Evolutionary conservation across 441 rosid genomes (phyloP).

Genomic region (Populus tomentosa): DNA sequence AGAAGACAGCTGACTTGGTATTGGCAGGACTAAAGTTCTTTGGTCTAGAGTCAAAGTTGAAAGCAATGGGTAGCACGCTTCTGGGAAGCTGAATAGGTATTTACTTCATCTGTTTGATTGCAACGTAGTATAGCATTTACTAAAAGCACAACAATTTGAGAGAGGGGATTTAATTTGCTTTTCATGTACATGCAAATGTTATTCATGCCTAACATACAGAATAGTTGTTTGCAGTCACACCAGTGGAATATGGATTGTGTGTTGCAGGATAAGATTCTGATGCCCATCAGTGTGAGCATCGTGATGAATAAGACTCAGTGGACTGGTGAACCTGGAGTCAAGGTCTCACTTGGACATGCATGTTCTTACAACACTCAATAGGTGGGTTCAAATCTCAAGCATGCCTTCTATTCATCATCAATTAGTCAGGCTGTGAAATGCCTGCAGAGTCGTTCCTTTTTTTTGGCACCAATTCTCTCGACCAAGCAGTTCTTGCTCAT

Average conservation of each 20-base stretch:
- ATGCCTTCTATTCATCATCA: background rate
- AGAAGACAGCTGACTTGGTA: constrained; percentile 79
- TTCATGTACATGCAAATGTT: background rate
- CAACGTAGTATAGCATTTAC: background rate
- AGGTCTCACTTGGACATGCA: background rate
- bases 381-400: background rate
- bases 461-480: background rate
- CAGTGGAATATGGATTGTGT: background rate
- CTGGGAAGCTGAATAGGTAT: constrained; percentile 34
- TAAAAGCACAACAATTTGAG: background rate
- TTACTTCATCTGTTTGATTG: background rate
- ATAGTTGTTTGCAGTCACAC: background rate
- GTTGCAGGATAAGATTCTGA: background rate
- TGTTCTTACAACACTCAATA: background rate
- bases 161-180: background rate
- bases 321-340: background rate
- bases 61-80: constrained; percentile 58
- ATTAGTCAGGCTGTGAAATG: constrained; percentile 1
- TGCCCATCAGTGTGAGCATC: background rate
- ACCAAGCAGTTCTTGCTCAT: background rate
- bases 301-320: background rate
- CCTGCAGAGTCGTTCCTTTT: background rate
- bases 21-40: constrained; percentile 74
- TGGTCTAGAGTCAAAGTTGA: constrained; percentile 78
- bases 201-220: background rate